Percentiles rank a stretch among this genome's conserved stretches.
Evolutionary conservation across 2,329 filamentous ascomycete genomes (phyloP).

Genomic region (Scytalidium sp.): DNA sequence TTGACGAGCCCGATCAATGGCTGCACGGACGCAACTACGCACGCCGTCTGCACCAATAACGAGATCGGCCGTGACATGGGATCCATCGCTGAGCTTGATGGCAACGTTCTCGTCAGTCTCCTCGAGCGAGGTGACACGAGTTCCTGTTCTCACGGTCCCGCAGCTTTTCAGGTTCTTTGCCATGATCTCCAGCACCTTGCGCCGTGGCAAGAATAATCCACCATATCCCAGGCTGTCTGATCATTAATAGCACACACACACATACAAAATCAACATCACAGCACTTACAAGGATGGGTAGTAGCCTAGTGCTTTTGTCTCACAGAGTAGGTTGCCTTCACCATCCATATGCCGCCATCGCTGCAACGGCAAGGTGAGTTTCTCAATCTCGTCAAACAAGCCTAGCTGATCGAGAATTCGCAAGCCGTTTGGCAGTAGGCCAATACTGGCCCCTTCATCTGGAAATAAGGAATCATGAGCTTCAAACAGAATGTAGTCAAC

Average conservation of each 20-base stretch:
- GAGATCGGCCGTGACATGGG: background rate
- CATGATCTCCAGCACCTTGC: too few species aligned
- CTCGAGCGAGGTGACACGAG: background rate
- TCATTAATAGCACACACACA: too few species aligned
- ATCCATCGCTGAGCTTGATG: background rate
- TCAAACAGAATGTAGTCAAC: slow-evolving; percentile 51
- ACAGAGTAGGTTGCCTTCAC: background rate
- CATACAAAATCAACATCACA: too few species aligned
- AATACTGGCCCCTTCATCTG: slow-evolving; percentile 45
- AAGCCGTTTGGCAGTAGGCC: slow-evolving; percentile 39
- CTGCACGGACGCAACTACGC: background rate
- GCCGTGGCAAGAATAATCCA: too few species aligned
- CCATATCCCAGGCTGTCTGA: too few species aligned
- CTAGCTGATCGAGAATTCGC: slow-evolving; percentile 49
- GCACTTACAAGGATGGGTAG: too few species aligned
- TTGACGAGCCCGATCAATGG: background rate
- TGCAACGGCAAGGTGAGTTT: background rate
- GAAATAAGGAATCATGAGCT: slow-evolving; percentile 35
- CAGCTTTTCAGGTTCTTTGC: background rate
- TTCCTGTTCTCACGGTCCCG: background rate
- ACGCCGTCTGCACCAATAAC: background rate
- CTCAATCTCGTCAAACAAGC: slow-evolving; percentile 24
- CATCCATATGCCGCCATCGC: background rate
- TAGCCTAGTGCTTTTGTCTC: too few species aligned
- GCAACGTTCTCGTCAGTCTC: background rate